These are phyloP conservation scores for Colletotrichum sublineola DNA, from an alignment of 2,329 filamentous ascomycete species.

Conservation along the genomic window DNA sequence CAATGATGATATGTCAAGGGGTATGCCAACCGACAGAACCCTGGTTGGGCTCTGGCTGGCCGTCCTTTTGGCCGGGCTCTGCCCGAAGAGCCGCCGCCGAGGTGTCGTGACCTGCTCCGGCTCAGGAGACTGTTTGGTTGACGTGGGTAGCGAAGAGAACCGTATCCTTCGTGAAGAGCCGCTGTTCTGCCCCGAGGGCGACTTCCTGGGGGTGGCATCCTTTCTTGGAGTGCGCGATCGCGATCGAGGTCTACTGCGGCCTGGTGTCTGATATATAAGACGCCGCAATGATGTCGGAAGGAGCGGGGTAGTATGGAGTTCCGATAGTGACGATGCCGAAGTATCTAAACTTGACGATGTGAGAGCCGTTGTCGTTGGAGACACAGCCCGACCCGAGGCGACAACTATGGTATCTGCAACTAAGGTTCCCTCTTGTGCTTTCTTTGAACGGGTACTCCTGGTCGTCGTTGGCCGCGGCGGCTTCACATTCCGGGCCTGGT, in stretches of 20 bases:
- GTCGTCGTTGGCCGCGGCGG: neutral
- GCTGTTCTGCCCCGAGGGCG: slow-evolving; percentile 6
- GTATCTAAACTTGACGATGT: slow-evolving; percentile 6
- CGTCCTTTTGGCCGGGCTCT: slow-evolving; percentile 2
- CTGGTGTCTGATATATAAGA: slow-evolving; percentile 11
- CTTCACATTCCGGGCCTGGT: slow-evolving; percentile 14
- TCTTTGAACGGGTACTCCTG: slow-evolving; percentile 12
- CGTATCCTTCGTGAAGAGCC: slow-evolving; percentile 29
- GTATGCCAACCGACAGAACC: neutral
- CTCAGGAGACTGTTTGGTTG: slow-evolving; percentile 10
- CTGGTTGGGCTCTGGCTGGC: slow-evolving; percentile 19
- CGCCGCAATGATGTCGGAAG: slow-evolving; percentile 5
- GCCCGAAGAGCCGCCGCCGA: slow-evolving; percentile 24
- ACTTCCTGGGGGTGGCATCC: neutral
- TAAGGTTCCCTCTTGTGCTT: neutral
- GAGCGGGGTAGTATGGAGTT: slow-evolving; percentile 10
- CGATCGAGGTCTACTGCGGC: neutral
- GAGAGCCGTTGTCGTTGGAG: neutral
- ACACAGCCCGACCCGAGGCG: neutral
- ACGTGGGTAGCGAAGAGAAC: slow-evolving; percentile 30
- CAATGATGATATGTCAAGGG: neutral
- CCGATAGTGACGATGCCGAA: slow-evolving; percentile 33
- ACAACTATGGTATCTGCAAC: neutral
- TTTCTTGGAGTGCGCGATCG: neutral
- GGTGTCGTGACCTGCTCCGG: slow-evolving; percentile 28